A percentile compares a stretch with the other conserved stretches of the same genome.
Conservation (phyloP, 1,139 yeast genomes). For the Suhomyces kunorum region DNA sequence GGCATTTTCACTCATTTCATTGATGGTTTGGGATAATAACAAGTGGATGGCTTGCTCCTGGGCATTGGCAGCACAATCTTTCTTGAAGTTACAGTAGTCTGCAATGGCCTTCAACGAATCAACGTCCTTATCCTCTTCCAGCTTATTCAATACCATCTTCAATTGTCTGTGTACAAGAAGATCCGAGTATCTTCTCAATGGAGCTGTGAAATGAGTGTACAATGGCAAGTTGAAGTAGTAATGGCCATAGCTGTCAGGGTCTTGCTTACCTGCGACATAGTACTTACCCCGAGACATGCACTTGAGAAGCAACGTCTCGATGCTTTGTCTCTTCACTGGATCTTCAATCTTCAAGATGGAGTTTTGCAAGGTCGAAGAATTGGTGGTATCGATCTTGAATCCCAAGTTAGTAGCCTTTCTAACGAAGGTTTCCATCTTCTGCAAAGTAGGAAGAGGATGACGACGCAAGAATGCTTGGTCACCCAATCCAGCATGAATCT, state of each 20-base stretch:
- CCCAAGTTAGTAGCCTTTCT: slow-evolving; percentile 69
- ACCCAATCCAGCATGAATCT: slow-evolving; percentile 73
- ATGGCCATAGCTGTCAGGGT: slow-evolving; percentile 75
- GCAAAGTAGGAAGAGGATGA: slow-evolving; percentile 80
- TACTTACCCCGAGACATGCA: slow-evolving; percentile 85
- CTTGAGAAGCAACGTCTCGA: slow-evolving; percentile 79
- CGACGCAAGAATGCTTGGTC: slow-evolving; percentile 83
- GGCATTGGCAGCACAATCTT: slow-evolving; percentile 90
- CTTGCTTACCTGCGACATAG: slow-evolving; percentile 84
- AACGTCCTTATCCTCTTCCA: slow-evolving; percentile 48
- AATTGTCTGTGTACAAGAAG: slow-evolving; percentile 90
- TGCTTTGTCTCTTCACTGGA: slow-evolving; percentile 64
- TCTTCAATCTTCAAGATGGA: slow-evolving; percentile 70
- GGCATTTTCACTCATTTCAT: slow-evolving; percentile 70
- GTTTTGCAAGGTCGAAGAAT: slow-evolving; percentile 70
- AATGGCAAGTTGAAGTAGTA: slow-evolving; percentile 80
- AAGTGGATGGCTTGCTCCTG: slow-evolving; percentile 95
- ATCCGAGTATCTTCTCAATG: slow-evolving; percentile 90
- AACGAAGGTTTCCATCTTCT: slow-evolving; percentile 78
- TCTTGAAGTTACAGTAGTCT: slow-evolving; percentile 92
- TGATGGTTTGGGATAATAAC: slow-evolving; percentile 78
- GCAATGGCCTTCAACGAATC: slow-evolving; percentile 79
- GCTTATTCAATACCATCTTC: slow-evolving; percentile 57
- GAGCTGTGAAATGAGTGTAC: slow-evolving; percentile 93
- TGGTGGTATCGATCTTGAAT: slow-evolving; percentile 69